Evolutionary conservation across 2,329 filamentous ascomycete genomes (phyloP).

Genomic region (Phyllosticta citribraziliensis): DNA sequence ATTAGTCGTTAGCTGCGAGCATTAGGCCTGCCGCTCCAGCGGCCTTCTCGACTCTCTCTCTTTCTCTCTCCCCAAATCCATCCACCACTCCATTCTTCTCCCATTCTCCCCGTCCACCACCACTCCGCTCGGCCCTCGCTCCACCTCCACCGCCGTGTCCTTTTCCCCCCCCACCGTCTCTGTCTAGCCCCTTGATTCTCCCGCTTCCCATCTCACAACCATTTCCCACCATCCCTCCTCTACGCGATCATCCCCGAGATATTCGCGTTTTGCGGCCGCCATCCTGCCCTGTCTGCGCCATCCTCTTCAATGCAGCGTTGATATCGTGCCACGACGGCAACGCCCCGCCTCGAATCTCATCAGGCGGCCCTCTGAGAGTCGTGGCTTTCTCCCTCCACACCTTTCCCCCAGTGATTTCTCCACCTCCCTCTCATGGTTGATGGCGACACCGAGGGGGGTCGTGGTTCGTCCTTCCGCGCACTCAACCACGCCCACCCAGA

Average conservation of each 20-base stretch:
- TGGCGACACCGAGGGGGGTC: conserved; percentile 25
- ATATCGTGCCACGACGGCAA: conserved; percentile 10
- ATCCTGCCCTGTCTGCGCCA: conserved; percentile 5
- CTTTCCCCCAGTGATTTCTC: conserved; percentile 3
- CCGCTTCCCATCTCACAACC: background rate
- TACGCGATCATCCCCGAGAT: conserved; percentile 7
- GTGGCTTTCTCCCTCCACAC: conserved; percentile 2
- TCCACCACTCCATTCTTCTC: background rate
- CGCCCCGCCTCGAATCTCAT: background rate
- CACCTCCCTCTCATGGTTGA: conserved; percentile 22
- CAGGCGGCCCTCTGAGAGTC: background rate
- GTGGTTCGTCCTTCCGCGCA: conserved; percentile 21
- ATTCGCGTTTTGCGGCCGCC: conserved; percentile 10
- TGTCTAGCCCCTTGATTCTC: background rate
- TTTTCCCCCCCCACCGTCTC: background rate
- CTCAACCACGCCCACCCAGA: conserved; percentile 22
- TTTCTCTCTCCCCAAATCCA: background rate
- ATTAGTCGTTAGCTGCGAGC: background rate
- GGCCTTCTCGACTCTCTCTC: background rate
- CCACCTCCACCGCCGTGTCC: background rate
- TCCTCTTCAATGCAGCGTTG: conserved; percentile 10
- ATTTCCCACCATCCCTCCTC: background rate
- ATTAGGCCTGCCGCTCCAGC: background rate
- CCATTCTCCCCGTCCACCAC: background rate
- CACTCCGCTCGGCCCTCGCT: background rate